A percentile compares a stretch with the other conserved stretches of the same genome.
phyloP scores from a whole-genome alignment of 169 alveolate genomes.

The Perkinsus chesapeaki region DNA sequence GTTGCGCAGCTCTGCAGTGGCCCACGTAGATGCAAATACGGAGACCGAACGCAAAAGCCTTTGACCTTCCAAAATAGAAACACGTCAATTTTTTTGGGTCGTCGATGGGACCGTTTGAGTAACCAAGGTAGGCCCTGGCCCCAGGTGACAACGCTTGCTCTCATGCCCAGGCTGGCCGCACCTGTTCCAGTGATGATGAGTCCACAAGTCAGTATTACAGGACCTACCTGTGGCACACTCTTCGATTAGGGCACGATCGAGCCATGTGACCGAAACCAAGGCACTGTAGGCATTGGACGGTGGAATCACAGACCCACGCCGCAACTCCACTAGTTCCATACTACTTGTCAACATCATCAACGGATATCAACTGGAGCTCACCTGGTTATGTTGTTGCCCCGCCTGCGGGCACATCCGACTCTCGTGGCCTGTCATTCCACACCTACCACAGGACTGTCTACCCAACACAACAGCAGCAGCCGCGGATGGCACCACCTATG shows the following conservation, averaged over 20 bases:
- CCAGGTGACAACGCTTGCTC: not conserved
- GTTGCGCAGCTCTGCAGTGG: no score
- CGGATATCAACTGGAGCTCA: not conserved
- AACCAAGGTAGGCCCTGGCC: not conserved
- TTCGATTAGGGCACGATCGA: not conserved
- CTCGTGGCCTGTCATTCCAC: not conserved
- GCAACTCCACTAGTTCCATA: not conserved
- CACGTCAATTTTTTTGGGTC: no score
- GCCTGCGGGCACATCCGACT: not conserved
- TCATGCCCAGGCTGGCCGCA: not conserved
- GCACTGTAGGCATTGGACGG: not conserved
- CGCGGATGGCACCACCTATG: no score
- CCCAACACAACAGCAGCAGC: no score
- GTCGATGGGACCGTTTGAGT: not conserved
- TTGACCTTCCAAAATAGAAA: no score
- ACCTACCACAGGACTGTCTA: not conserved
- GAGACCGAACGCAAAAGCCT: no score
- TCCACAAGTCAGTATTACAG: not conserved
- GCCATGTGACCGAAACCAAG: not conserved
- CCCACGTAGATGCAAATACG: no score
- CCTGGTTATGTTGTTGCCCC: not conserved
- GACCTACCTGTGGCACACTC: not conserved
- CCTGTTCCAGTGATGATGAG: not conserved
- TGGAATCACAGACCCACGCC: not conserved
- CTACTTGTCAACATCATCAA: not conserved